Base-by-base conservation (phyloP, 2,329 filamentous ascomycete genomes). In the Ceratocystis eucalypticola region DNA sequence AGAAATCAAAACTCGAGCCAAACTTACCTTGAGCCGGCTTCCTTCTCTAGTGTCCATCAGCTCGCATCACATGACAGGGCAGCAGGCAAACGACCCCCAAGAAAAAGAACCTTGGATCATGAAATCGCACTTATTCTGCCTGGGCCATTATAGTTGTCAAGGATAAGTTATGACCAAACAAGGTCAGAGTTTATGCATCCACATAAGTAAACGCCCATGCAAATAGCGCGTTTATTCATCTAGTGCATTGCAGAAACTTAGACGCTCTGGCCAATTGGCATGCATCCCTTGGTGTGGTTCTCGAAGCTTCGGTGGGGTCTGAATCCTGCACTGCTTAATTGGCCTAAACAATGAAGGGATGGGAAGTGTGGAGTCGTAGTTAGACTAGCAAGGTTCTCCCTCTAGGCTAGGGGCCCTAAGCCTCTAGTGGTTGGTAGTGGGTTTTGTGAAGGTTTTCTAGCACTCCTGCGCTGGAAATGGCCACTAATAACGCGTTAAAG, bases 241-340 rank as follows among this genome's bases (percentile, higher is more conserved):
- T 48, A 20, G 46, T 48, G 46, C 17, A 20, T n/a, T 2, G 6
- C 46, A n/a, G 20, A n/a, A 48, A 48, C 46, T 48, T 55, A 30
- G 50, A 55, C 46, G 46, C 46, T 22, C 2, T 48, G 3, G 37
- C 50, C 50, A 55, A 55, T 55, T 55, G 2, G 50, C 50, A 55
- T 25, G 20, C 25, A 5, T 28, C n/a, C 12, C 12, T 55, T 55
- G 22, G 28, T 15, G 70, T 66, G 71, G 71, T 78, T 78, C 77
- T 77, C 76, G 77, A 78, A 78, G 75, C 71, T 78, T 78, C 76
- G 75, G 76, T 78, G 76, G 76, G 74, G 71, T 17, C 17, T 48
- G 46, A 48, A 22, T 41, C 12, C 12, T 15, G 37, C 37, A 12
- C 37, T 15, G 12, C 10, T 41, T 41, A 41, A 41, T 41, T 41